Evolutionary conservation across 2,329 filamentous ascomycete species (phyloP).

Genomic region (Ascochyta koolunga): DNA sequence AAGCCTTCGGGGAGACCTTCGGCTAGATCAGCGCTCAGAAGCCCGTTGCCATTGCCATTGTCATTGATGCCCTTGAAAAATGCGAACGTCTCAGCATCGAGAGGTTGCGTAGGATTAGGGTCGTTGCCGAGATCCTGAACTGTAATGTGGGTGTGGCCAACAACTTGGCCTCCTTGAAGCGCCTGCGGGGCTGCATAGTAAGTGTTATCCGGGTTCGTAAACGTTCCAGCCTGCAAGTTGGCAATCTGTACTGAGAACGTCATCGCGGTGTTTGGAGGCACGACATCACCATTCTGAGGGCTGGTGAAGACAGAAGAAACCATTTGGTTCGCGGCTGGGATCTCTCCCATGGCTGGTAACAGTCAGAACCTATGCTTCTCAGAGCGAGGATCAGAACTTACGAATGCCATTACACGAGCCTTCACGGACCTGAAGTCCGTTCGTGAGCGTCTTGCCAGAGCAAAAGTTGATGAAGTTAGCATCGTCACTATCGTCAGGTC

Average conservation of each 20-base stretch:
- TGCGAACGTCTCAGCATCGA: conserved; percentile 54
- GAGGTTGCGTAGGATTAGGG: conserved; percentile 45
- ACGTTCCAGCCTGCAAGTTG: conserved; percentile 59
- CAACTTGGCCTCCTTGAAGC: conserved; percentile 50
- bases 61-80: conserved; percentile 67
- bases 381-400: conserved; percentile 28
- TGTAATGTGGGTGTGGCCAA: conserved; percentile 60
- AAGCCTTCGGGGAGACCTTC: conserved; percentile 56
- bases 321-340: conserved; percentile 60
- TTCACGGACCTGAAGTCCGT: conserved; percentile 57
- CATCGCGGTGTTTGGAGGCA: conserved; percentile 53
- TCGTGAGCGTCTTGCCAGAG: conserved; percentile 59
- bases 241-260: conserved; percentile 56
- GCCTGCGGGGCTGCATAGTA: conserved; percentile 64
- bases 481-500: conserved; percentile 46
- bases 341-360: conserved; percentile 59
- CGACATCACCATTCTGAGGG: conserved; percentile 52
- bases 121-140: conserved; percentile 56
- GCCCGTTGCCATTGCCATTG: conserved; percentile 54
- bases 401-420: conserved; percentile 64
- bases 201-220: conserved; percentile 60
- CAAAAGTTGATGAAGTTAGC: conserved; percentile 69
- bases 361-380: not conserved
- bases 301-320: conserved; percentile 60
- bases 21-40: conserved; percentile 53